Evolutionary conservation across 2,329 filamentous ascomycete species (phyloP), one percentile per base, ranked within the genome.

Genomic region (Orbilia ellipsospora): DNA sequence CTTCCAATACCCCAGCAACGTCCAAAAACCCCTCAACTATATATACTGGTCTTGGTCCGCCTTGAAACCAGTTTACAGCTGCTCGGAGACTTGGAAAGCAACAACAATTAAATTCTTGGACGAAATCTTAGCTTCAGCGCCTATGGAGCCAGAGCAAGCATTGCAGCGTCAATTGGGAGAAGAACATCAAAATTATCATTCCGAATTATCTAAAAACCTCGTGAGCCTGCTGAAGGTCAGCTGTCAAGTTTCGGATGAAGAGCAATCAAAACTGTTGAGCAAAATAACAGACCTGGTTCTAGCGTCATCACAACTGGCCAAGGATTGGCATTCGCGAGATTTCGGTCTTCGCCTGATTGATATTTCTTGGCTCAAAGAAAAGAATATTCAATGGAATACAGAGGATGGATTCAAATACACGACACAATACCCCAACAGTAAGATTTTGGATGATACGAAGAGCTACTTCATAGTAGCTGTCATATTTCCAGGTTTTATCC

Each of bases 401-500:
- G 42, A 57, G 4, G 5, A 13, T 23, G 63, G 42, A 23, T n/a
- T 18, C 2, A 59, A 63, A 15, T 74, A 74, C 13, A 15, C 57
- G 6, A 63, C 62, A 18, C 36, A 31, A 2, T 60, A 15, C 16
- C 26, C 50, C 13, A 54, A 48, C 4, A 23, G 16, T 2, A 65
- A 51, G 16, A 36, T 15, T 4, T 20, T 64, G 0, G 51, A 68
- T 45, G 28, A 56, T 4, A 28, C 55, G 16, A 28, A 44, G 3
- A 36, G 23, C 0, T 74, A 74, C 12, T 6, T 1, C 0, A 59
- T 74, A 16, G 10, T 59, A 0, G 62, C 56, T 0, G 70, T 74
- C 0, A 28, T 68, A 42, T 61, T 28, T 7, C 70, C 70, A 6
- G 70, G 70, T 2, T 74, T 74, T 16, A 68, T 74, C 40, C 63